phyloP scores from a whole-genome alignment of 305 asterid species.

The Fraxinus xanthoxyloides region DNA sequence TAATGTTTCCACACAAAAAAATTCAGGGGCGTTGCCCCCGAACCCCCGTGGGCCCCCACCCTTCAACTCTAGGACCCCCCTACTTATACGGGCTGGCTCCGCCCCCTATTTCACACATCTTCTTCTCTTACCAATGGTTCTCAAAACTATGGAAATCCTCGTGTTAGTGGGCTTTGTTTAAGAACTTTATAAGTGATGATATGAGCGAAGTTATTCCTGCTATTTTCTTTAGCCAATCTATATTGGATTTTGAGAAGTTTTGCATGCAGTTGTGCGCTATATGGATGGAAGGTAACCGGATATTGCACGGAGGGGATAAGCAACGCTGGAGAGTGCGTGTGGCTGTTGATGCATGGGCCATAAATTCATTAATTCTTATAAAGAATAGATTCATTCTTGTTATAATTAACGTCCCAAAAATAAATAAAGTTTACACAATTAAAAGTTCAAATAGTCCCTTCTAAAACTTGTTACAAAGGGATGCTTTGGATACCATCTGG shows the following conservation, averaged over 20 bases:
- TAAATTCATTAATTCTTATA: not conserved
- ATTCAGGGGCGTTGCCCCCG: too few species aligned
- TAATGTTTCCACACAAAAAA: too few species aligned
- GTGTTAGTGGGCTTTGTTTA: not conserved
- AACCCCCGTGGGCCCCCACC: too few species aligned
- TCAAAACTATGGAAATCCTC: not conserved
- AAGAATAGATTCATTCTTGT: not conserved
- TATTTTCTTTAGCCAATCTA: not conserved
- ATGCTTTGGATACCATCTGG: not conserved
- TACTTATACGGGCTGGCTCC: too few species aligned
- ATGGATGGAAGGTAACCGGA: not conserved
- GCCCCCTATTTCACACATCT: not conserved
- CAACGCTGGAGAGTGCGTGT: not conserved
- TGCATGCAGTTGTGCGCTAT: not conserved
- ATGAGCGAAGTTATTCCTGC: not conserved
- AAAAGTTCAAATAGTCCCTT: not conserved
- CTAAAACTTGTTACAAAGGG: not conserved
- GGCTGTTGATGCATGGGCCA: not conserved
- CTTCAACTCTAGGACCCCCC: too few species aligned
- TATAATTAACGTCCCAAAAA: not conserved
- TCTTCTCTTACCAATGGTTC: not conserved
- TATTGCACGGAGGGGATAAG: not conserved
- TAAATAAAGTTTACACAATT: not conserved
- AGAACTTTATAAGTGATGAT: not conserved
- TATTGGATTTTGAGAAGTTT: not conserved